Evolutionary conservation across 371 early-diverging fungal species (phyloP).

Genomic region (Rhizopus arrhizus): DNA sequence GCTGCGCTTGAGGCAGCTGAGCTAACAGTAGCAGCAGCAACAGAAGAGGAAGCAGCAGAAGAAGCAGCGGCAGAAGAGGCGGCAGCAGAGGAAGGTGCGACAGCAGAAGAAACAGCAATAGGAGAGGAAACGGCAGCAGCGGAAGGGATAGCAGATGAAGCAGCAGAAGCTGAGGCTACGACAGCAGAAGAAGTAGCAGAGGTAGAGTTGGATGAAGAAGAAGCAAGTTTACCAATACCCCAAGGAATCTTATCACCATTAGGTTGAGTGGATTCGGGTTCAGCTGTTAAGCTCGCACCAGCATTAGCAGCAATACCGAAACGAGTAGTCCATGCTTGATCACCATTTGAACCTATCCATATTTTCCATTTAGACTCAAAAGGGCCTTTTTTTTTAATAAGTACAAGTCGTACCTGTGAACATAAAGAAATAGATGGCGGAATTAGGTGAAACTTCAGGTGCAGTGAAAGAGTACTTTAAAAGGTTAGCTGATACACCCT

Average conservation of each 20-base stretch:
- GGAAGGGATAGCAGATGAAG: constrained; percentile 6
- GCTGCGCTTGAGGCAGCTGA: too few relatives aligned
- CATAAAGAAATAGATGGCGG: constrained; percentile 54
- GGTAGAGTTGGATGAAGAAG: neutral
- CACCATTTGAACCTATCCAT: constrained; percentile 33
- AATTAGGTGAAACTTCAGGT: constrained; percentile 42
- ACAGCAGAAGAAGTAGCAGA: neutral
- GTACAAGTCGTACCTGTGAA: constrained; percentile 33
- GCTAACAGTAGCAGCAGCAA: constrained; percentile 5
- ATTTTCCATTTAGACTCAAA: neutral
- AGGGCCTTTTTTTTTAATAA: neutral
- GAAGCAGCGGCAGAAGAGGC: constrained; percentile 3
- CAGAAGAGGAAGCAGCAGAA: constrained; percentile 12
- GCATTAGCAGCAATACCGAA: constrained; percentile 39
- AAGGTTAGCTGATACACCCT: constrained; percentile 18
- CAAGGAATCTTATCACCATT: constrained; percentile 48
- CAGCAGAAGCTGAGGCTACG: neutral
- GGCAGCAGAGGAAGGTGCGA: constrained; percentile 5
- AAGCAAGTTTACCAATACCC: constrained; percentile 42
- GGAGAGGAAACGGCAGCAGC: neutral
- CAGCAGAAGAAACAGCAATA: constrained; percentile 1
- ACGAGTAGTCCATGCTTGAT: constrained; percentile 45
- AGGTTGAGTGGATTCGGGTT: constrained; percentile 29
- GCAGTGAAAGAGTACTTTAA: constrained; percentile 27
- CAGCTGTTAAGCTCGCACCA: constrained; percentile 23